Base-by-base conservation (phyloP, 2,329 filamentous ascomycete species). In the Parascedosporium putredinis region DNA sequence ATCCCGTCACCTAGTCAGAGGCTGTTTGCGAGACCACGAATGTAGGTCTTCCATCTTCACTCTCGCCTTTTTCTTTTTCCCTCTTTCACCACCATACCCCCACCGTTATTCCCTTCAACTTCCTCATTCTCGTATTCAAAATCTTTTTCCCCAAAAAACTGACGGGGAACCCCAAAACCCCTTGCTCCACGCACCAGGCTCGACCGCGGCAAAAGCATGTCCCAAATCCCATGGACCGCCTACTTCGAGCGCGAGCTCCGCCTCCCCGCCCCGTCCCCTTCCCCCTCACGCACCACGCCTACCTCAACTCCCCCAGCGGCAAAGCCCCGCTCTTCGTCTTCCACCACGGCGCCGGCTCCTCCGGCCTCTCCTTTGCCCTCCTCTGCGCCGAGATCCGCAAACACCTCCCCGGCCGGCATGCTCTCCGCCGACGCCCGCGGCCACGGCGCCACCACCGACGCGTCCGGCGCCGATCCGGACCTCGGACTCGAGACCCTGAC, bases 281-380 rank as follows among this genome's bases (percentile, higher is more conserved):
- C 10, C 56, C 68, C 20, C 77, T 88, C 38, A 78, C 73, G 47
- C 85, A 90, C 61, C 93, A 98, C 70, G 86, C 80, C 51, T 97
- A 97, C 64, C 73, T 97, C 40, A 95, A 82, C 18, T 88, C 89
- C 1, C 90, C 91, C 7, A 75, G 76, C 38, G 81, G 76, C 33
- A 76, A 77, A 53, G 87, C 85, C 0, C 89, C 91, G 0, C 72
- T 98, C 4, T 90, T 98, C 65, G 84, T 97, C 52, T 88, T 86
- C 67, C 93, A 98, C 62, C 93, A 98, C 67, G 93, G 93, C 34
- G 93, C 88, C 36, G 93, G 93, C 14, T 95, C 90, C 3, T 95
- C 90, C 0, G 94, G 86, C 5, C 77, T 97, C 52, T 95, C 89
- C 2, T 98, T 97, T 67, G 90, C 90, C 4, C 74, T 88, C 3